Percentiles rank a stretch among this genome's conserved stretches.
Conservation (phyloP, 345 rosid species). For the Theobroma cacao region DNA sequence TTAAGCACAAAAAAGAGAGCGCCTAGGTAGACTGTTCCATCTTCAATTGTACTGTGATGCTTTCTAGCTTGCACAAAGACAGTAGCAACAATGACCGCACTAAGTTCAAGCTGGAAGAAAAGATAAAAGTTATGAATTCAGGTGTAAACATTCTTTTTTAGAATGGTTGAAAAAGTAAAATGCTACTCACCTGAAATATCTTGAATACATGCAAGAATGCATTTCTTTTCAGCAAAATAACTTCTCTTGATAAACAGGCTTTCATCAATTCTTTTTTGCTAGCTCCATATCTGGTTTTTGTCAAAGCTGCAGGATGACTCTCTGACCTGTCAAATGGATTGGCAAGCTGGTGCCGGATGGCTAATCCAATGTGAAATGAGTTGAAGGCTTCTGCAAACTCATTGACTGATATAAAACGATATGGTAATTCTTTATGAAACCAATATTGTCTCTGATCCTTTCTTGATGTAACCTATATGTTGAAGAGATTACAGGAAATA, state of each 20-base stretch:
- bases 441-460: slow-evolving; percentile 85
- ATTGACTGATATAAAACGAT: slow-evolving; percentile 49
- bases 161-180: not conserved
- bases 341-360: slow-evolving; percentile 41
- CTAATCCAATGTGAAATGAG: slow-evolving; percentile 51
- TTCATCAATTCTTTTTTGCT: slow-evolving; percentile 55
- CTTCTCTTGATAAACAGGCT: slow-evolving; percentile 61
- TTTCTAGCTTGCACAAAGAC: slow-evolving; percentile 3
- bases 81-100: slow-evolving; percentile 1
- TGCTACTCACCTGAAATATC: slow-evolving; percentile 39
- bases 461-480: slow-evolving; percentile 65
- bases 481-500: not conserved
- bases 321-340: slow-evolving; percentile 56
- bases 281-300: slow-evolving; percentile 54
- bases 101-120: not conserved
- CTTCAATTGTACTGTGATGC: slow-evolving; percentile 15
- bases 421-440: slow-evolving; percentile 48
- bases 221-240: slow-evolving; percentile 72
- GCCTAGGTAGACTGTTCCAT: slow-evolving; percentile 57
- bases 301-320: slow-evolving; percentile 76
- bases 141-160: not conserved
- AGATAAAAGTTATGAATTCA: slow-evolving; percentile 1
- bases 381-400: slow-evolving; percentile 73
- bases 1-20: slow-evolving; percentile 54
- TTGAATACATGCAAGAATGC: slow-evolving; percentile 68